phyloP scores from a whole-genome alignment of 345 rosid genomes.

The Ceriops zippeliana region DNA sequence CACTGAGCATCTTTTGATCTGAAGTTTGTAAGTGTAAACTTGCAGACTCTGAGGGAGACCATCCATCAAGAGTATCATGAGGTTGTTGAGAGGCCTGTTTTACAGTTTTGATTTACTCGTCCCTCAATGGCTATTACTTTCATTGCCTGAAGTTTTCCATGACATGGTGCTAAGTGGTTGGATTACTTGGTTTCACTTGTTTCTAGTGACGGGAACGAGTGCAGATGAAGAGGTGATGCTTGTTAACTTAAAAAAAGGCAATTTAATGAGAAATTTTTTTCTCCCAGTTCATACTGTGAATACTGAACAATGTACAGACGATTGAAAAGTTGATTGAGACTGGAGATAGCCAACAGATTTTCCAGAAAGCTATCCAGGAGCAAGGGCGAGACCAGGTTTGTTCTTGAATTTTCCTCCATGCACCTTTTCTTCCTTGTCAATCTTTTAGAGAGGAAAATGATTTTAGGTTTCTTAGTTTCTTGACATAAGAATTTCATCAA shows the following conservation, averaged over 20 bases:
- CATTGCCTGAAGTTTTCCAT: slow-evolving; percentile 11
- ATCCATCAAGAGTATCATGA: slow-evolving; percentile 96
- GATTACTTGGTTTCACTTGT: slow-evolving; percentile 23
- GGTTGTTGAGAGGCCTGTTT: slow-evolving; percentile 90
- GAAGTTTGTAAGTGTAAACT: slow-evolving; percentile 1
- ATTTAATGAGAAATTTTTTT: neutral
- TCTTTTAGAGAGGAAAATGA: too few species aligned
- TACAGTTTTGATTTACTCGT: slow-evolving; percentile 55
- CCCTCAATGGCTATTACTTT: neutral
- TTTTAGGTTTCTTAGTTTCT: too few species aligned
- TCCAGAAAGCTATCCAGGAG: slow-evolving; percentile 83
- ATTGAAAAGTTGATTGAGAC: slow-evolving; percentile 85
- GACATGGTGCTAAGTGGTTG: slow-evolving; percentile 15
- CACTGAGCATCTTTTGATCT: neutral
- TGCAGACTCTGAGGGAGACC: slow-evolving; percentile 72
- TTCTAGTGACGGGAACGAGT: slow-evolving; percentile 72
- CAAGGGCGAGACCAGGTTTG: slow-evolving; percentile 93
- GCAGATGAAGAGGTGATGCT: slow-evolving; percentile 82
- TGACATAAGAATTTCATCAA: too few species aligned
- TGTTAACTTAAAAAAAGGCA: neutral
- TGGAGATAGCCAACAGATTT: slow-evolving; percentile 88
- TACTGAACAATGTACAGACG: slow-evolving; percentile 47
- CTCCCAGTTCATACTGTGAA: slow-evolving; percentile 6
- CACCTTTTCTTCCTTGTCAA: too few species aligned
- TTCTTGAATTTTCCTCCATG: neutral